Conservation (phyloP, 2,329 filamentous ascomycete genomes). For the Reticulascus tulasneorum region DNA sequence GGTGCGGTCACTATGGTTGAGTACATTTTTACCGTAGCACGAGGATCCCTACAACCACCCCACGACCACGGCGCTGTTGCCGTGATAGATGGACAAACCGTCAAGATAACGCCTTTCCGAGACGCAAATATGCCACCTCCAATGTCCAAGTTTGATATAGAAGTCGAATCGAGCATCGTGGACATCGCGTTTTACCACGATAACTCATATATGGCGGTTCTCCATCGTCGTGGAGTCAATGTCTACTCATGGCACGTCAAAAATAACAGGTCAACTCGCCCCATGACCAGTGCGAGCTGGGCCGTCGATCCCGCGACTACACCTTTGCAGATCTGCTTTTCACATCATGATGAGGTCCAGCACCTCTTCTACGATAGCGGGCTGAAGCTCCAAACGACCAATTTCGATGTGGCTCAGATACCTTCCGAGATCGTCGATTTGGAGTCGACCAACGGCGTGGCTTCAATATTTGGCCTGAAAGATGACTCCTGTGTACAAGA, state of each 20-base stretch:
- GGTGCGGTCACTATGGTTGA: constrained; percentile 56
- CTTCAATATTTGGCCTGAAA: constrained; percentile 28
- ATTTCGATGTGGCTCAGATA: neutral
- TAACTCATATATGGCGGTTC: constrained; percentile 64
- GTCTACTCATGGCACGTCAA: constrained; percentile 67
- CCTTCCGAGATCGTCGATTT: constrained; percentile 2
- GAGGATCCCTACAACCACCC: constrained; percentile 66
- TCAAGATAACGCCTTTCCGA: constrained; percentile 84
- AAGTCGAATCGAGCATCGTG: constrained; percentile 56
- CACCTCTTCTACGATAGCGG: constrained; percentile 25
- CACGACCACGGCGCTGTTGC: constrained; percentile 75
- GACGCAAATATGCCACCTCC: constrained; percentile 86
- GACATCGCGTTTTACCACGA: constrained; percentile 71
- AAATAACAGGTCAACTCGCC: constrained; percentile 44
- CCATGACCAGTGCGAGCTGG: constrained; percentile 38
- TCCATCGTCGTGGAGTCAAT: constrained; percentile 64
- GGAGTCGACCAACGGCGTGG: constrained; percentile 5
- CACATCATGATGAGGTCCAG: constrained; percentile 21
- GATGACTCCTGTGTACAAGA: constrained; percentile 34
- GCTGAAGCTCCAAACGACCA: constrained; percentile 9
- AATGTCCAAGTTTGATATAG: constrained; percentile 78
- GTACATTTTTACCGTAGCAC: constrained; percentile 63
- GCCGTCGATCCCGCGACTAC: constrained; percentile 11
- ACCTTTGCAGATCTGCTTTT: constrained; percentile 28
- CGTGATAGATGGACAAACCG: constrained; percentile 73